These are phyloP conservation scores for Rhododendron williamsianum DNA, from an alignment of 148 eudicot species.

Conservation along the genomic window DNA sequence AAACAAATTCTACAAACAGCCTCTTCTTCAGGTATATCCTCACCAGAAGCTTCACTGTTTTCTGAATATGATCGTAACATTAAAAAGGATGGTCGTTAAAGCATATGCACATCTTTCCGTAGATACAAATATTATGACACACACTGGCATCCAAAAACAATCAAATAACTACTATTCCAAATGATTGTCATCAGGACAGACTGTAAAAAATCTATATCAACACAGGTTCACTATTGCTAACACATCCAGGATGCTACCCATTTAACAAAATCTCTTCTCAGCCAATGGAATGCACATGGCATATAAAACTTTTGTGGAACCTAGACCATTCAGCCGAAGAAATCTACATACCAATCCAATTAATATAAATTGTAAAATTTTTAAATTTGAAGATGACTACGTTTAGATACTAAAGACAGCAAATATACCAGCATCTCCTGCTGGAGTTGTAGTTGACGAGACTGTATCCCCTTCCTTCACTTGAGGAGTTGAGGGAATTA, in stretches of 20 bases:
- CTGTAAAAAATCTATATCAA: neutral
- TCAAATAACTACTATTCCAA: neutral
- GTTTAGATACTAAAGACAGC: neutral
- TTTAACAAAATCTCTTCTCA: neutral
- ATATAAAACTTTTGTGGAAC: neutral
- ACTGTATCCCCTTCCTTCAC: conserved; percentile 34
- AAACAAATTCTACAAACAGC: conserved; percentile 94
- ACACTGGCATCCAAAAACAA: neutral
- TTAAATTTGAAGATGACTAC: neutral
- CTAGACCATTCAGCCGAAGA: neutral
- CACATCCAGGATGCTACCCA: neutral
- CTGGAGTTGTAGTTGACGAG: conserved; percentile 20
- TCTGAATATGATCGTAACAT: conserved; percentile 32
- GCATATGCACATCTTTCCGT: neutral
- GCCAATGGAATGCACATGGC: neutral
- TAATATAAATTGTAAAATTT: neutral
- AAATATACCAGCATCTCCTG: conserved; percentile 28
- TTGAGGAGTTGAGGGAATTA: conserved; percentile 70
- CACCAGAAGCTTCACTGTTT: conserved; percentile 44
- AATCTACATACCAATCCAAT: neutral
- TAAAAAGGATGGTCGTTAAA: neutral
- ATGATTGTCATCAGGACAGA: neutral
- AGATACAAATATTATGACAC: neutral
- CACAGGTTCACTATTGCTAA: neutral
- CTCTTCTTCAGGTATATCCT: conserved; percentile 93